Conservation (phyloP, 2,329 filamentous ascomycete genomes). For the Fusarium sambucinum region DNA sequence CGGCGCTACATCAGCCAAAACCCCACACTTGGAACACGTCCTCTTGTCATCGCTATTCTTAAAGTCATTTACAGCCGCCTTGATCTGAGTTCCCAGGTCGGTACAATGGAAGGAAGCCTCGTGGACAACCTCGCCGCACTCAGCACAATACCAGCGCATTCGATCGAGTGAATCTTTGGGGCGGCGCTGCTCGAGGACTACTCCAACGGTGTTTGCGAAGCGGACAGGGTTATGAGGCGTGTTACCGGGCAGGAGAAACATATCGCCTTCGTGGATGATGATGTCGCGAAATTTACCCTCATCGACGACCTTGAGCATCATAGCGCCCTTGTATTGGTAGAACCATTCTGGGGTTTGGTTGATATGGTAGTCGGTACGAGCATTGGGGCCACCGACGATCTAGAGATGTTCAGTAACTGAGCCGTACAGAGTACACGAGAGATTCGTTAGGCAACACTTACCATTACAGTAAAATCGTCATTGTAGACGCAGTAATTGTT, state of each 20-base stretch:
- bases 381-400: slow-evolving; percentile 97
- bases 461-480: slow-evolving; percentile 84
- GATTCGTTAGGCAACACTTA: slow-evolving; percentile 48
- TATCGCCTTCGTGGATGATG: slow-evolving; percentile 89
- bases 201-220: slow-evolving; percentile 92
- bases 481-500: slow-evolving; percentile 99
- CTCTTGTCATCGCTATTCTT: slow-evolving; percentile 74
- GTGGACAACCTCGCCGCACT: slow-evolving; percentile 79
- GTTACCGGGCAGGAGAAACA: slow-evolving; percentile 93
- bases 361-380: slow-evolving; percentile 97
- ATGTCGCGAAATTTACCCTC: slow-evolving; percentile 80
- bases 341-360: slow-evolving; percentile 98
- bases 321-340: slow-evolving; percentile 93
- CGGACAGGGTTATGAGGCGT: slow-evolving; percentile 97
- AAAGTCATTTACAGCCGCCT: slow-evolving; percentile 87
- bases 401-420: slow-evolving; percentile 45
- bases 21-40: slow-evolving; percentile 82
- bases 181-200: slow-evolving; percentile 89
- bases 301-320: slow-evolving; percentile 94
- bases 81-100: slow-evolving; percentile 94
- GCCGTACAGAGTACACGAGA: neutral
- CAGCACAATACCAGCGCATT: slow-evolving; percentile 89
- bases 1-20: slow-evolving; percentile 78
- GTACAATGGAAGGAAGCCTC: slow-evolving; percentile 90
- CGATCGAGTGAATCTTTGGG: slow-evolving; percentile 77